phyloP scores from a whole-genome alignment of 768 basidiomycete species.

The Multifurca ochricompacta region DNA sequence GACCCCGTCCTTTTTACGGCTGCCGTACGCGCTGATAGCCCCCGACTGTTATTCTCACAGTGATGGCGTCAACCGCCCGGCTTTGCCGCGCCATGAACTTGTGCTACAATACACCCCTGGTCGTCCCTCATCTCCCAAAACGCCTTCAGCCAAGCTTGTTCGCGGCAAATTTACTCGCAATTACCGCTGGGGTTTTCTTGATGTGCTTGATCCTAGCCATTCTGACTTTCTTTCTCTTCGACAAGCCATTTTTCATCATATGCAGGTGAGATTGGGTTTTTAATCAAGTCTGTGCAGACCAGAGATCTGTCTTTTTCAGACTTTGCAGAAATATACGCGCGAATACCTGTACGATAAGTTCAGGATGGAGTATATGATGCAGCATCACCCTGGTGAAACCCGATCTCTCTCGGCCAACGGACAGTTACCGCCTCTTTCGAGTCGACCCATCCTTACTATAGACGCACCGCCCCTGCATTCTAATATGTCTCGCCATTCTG shows the following conservation, averaged over 20 bases:
- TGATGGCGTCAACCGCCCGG: conserved; percentile 58
- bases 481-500: conserved; percentile 11
- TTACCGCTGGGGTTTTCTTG: conserved; percentile 81
- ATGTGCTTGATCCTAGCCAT: conserved; percentile 70
- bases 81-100: conserved; percentile 61
- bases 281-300: not conserved
- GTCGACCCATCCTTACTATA: conserved; percentile 19
- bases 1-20: conserved; percentile 49
- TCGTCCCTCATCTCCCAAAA: conserved; percentile 28
- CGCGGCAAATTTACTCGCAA: conserved; percentile 64
- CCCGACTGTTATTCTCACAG: conserved; percentile 81
- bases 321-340: conserved; percentile 76
- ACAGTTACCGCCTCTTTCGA: conserved; percentile 31
- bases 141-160: conserved; percentile 49
- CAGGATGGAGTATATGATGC: conserved; percentile 47
- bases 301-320: conserved; percentile 37
- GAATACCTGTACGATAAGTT: conserved; percentile 80
- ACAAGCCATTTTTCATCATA: conserved; percentile 76
- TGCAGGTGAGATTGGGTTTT: conserved; percentile 55
- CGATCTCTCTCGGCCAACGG: conserved; percentile 10
- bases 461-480: conserved; percentile 16
- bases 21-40: conserved; percentile 80
- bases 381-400: conserved; percentile 27
- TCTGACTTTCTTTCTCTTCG: conserved; percentile 76
- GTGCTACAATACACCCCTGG: conserved; percentile 63